Evolutionary conservation across 148 eudicot genomes (phyloP), one percentile per base, ranked within the genome.

Genomic region (Pouteria glomerata): DNA sequence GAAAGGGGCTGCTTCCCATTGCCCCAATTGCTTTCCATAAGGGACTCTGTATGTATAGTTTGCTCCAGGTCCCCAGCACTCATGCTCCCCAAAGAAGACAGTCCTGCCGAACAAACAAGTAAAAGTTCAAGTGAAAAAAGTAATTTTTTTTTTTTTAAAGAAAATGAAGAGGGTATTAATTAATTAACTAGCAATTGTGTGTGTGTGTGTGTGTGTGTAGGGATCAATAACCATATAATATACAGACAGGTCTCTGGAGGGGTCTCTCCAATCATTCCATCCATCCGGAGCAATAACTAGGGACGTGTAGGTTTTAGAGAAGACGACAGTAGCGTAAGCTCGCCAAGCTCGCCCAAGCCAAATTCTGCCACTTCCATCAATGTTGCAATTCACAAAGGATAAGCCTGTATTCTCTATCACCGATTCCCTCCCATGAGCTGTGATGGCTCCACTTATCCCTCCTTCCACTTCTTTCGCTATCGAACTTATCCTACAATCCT

Each of bases 321-420:
- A 93, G 5, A 90, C 80, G 0, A 84, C 88, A 0, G 97, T 85
- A 8, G 98, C 82, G 57, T 84, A 93, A 42, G 66, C 53, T 6
- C 95, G 97, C 98, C 98, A 93, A 10, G 98, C 97, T 51, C 98
- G 73, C 5, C 98, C 98, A 0, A 93, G 92, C 97, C 95, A 90
- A 39, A 87, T 80, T 59, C 69, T 85, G 6, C 98, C 98, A 44
- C 64, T 87, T 8, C 96, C 97, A 1, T 58, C 67, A 51, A 93
- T 82, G 61, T 30, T 79, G 64, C 98, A 93, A 53, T 87, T 83
- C 48, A 90, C 84, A 71, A 93, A 93, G 0, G 98, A 89, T 74
- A 85, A 89, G 0, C 98, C 98, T 0, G 89, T 85, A 8, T 84
- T 83, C 52, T 85, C 91, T 0, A 75, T 51, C n/a, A 44, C 27